Evolutionary conservation across 139 green algal genomes (phyloP).

Genomic region (Closterium sp.): DNA sequence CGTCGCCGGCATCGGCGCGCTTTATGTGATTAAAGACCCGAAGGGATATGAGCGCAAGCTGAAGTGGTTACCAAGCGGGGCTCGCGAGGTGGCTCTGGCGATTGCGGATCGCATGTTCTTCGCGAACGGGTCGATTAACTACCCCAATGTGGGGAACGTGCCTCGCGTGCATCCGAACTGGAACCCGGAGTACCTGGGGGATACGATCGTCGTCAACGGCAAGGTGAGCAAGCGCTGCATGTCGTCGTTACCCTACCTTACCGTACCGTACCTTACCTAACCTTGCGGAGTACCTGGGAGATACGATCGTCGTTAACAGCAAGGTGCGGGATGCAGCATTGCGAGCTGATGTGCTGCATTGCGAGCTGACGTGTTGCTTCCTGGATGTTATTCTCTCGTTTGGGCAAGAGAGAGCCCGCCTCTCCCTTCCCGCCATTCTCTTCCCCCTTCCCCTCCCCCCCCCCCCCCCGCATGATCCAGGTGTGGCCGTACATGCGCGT

Average conservation of each 20-base stretch:
- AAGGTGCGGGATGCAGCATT: too few species aligned
- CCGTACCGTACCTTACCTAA: too few species aligned
- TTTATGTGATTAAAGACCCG: slow-evolving; percentile 30
- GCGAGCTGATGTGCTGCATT: too few species aligned
- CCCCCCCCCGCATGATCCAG: background rate
- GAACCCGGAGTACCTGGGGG: slow-evolving; percentile 31
- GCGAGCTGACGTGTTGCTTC: too few species aligned
- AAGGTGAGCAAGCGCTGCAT: background rate
- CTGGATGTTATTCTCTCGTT: too few species aligned
- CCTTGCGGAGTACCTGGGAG: too few species aligned
- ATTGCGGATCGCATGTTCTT: background rate
- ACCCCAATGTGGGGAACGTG: background rate
- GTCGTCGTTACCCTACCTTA: too few species aligned
- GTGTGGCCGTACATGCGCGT: slow-evolving; percentile 36
- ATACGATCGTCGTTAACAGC: too few species aligned
- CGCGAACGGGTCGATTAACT: slow-evolving; percentile 22
- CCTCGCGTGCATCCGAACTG: slow-evolving; percentile 32
- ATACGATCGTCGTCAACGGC: slow-evolving; percentile 29
- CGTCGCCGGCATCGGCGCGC: background rate
- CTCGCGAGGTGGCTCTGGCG: slow-evolving; percentile 5
- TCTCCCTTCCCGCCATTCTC: too few species aligned
- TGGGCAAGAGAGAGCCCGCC: too few species aligned
- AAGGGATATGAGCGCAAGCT: background rate
- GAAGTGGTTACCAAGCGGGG: slow-evolving; percentile 3
- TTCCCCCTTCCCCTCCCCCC: background rate